Conservation (phyloP, 1,139 yeast genomes). For the Candida neerlandica region DNA sequence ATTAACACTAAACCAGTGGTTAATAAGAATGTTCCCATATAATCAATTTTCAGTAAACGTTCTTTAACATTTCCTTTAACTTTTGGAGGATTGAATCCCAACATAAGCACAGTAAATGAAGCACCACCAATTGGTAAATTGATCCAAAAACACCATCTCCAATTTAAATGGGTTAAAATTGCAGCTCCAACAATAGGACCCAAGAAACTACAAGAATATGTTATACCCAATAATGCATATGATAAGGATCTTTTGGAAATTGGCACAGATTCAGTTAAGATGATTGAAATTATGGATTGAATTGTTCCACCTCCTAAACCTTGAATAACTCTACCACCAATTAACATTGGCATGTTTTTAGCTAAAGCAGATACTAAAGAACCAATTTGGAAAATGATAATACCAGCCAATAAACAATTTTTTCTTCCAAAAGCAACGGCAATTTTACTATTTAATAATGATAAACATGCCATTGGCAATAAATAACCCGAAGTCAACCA, state of each 20-base stretch:
- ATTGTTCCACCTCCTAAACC: conserved; percentile 81
- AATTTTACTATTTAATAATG: conserved; percentile 62
- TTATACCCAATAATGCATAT: conserved; percentile 50
- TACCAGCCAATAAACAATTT: conserved; percentile 46
- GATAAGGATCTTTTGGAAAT: conserved; percentile 56
- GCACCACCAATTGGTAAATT: conserved; percentile 69
- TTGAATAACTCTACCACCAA: conserved; percentile 69
- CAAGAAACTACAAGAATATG: conserved; percentile 52
- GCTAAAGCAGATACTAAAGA: conserved; percentile 64
- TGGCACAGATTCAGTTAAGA: conserved; percentile 62
- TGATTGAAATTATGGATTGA: conserved; percentile 58
- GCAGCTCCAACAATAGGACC: conserved; percentile 77
- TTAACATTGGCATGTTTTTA: conserved; percentile 56
- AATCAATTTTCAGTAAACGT: conserved; percentile 42
- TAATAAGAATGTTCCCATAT: conserved; percentile 32
- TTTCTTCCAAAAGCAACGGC: conserved; percentile 66
- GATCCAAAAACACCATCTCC: conserved; percentile 82
- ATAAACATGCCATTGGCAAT: conserved; percentile 58
- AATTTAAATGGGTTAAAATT: conserved; percentile 54
- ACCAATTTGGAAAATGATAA: conserved; percentile 61
- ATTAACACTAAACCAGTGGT: conserved; percentile 31
- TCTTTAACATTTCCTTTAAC: conserved; percentile 41
- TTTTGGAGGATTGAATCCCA: conserved; percentile 58
- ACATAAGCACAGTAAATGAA: conserved; percentile 45
- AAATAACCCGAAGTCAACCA: conserved; percentile 56